Conservation (phyloP, 208 protist species). For the Leishmania aethiopica region DNA sequence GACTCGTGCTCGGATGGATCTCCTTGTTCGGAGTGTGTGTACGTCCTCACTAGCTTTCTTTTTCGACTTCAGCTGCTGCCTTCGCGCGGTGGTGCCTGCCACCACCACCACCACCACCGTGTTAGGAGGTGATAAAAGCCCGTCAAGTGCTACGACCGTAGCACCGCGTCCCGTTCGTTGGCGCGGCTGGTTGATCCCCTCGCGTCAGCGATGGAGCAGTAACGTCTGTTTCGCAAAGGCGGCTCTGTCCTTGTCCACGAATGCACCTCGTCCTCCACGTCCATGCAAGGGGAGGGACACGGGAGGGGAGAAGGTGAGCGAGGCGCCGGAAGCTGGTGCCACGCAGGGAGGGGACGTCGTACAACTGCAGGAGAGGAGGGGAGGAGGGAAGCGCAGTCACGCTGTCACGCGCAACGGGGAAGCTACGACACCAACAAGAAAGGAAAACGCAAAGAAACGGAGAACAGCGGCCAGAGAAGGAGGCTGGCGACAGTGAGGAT, state of each 20-base stretch:
- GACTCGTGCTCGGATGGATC: neutral
- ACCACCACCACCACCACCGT: neutral
- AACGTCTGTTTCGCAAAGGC: neutral
- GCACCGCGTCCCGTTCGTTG: neutral
- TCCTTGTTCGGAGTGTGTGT: neutral
- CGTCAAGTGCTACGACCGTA: neutral
- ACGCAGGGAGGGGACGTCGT: too few relatives aligned
- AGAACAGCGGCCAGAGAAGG: neutral
- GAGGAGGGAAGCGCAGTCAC: neutral
- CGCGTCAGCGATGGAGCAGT: too few relatives aligned
- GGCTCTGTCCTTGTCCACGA: neutral
- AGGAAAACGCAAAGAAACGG: neutral
- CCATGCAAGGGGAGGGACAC: neutral
- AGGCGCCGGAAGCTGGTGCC: neutral
- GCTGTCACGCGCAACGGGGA: too few relatives aligned
- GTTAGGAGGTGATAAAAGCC: neutral
- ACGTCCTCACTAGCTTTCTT: neutral
- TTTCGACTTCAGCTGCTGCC: neutral
- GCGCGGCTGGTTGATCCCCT: neutral
- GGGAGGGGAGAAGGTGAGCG: neutral
- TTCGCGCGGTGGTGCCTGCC: neutral
- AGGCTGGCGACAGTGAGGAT: neutral
- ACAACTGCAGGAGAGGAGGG: too few relatives aligned
- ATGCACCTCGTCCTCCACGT: too few relatives aligned
- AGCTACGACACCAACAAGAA: neutral